A percentile compares a stretch with the other conserved stretches of the same genome.
These are phyloP conservation scores for Agapanthus africanus DNA, from an alignment of 106 monocot genomes.

Conservation along the genomic window DNA sequence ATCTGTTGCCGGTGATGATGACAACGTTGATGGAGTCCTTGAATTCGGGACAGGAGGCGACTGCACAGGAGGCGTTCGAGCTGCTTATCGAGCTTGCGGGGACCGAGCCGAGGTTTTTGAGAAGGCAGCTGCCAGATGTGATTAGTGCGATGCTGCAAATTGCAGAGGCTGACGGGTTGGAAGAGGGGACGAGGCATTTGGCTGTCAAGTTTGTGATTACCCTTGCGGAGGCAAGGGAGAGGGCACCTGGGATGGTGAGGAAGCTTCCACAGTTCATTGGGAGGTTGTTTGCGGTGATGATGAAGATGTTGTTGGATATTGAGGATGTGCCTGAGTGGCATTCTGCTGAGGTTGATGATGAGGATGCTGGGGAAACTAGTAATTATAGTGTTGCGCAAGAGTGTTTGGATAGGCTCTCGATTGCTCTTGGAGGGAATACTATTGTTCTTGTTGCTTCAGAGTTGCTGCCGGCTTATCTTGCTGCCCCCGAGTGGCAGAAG, in stretches of 20 bases:
- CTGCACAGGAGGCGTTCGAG: conserved; percentile 84
- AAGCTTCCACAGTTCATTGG: conserved; percentile 73
- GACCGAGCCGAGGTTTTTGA: conserved; percentile 63
- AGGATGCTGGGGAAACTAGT: conserved; percentile 87
- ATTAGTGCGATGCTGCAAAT: conserved; percentile 84
- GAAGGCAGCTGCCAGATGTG: conserved; percentile 66
- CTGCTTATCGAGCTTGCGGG: conserved; percentile 84
- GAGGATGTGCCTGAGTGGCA: conserved; percentile 92
- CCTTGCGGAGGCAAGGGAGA: conserved; percentile 85
- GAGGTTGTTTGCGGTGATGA: conserved; percentile 72
- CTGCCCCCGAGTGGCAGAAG: conserved; percentile 95
- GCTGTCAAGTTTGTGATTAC: conserved; percentile 95
- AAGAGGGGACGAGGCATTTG: conserved; percentile 86
- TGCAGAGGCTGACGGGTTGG: conserved; percentile 63
- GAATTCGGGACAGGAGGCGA: conserved; percentile 74
- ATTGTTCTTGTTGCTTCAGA: conserved; percentile 87
- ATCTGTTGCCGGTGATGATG: conserved; percentile 89
- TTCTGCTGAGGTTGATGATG: conserved; percentile 65
- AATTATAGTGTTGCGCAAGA: conserved; percentile 89
- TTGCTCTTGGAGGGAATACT: conserved; percentile 87
- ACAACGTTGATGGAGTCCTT: conserved; percentile 68
- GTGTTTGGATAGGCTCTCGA: conserved; percentile 75
- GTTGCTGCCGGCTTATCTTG: conserved; percentile 54
- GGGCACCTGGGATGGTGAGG: conserved; percentile 92
- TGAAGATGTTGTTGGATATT: conserved; percentile 84